Percentiles rank a stretch among this genome's conserved stretches.
phyloP scores from a whole-genome alignment of 2,329 filamentous ascomycete species.

The Verticillium klebahnii region DNA sequence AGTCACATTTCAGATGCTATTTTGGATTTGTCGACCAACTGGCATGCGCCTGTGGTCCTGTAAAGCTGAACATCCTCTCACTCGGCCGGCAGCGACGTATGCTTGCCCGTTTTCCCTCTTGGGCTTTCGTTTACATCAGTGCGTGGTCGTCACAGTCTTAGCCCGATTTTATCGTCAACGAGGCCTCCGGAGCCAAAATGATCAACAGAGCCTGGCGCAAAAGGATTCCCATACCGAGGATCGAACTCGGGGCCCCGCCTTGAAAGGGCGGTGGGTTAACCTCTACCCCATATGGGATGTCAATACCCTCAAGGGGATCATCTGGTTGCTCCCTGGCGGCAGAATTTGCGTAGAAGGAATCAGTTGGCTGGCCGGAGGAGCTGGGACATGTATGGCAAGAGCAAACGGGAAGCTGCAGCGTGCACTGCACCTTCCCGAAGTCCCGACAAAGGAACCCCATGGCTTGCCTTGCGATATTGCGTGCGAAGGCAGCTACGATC shows the following conservation, averaged over 20 bases:
- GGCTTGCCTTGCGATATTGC: neutral
- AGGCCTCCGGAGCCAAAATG: neutral
- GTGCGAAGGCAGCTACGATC: too few species aligned
- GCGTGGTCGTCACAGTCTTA: neutral
- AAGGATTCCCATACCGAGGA: neutral
- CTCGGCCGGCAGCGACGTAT: neutral
- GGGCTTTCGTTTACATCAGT: neutral
- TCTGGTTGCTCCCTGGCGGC: neutral
- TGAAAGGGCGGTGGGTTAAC: neutral
- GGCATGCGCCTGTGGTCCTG: too few species aligned
- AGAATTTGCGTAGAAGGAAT: neutral
- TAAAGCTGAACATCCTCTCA: neutral
- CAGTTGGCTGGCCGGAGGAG: neutral
- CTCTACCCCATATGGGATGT: neutral
- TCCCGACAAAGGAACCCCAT: too few species aligned
- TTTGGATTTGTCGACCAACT: neutral
- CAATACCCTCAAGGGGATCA: neutral
- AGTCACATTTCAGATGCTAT: neutral
- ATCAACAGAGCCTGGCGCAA: neutral
- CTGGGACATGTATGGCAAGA: neutral
- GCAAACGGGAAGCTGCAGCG: neutral
- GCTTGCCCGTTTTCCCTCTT: neutral
- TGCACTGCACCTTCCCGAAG: neutral
- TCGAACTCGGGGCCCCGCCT: neutral
- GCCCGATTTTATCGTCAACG: neutral